These are phyloP conservation scores for Citropsis articulata DNA, from an alignment of 345 rosid genomes.

Conservation along the genomic window DNA sequence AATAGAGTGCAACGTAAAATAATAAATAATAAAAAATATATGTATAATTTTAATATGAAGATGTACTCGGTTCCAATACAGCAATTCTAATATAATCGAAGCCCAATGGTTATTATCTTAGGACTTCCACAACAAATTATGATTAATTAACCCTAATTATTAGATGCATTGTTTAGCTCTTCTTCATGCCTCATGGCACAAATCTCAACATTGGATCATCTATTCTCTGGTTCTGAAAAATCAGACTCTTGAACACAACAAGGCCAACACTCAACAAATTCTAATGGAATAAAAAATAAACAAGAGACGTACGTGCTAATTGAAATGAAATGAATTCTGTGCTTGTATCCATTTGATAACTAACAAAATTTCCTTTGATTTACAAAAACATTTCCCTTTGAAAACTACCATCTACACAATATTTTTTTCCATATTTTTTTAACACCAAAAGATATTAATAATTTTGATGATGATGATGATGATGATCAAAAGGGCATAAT, in stretches of 20 bases:
- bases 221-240: background rate
- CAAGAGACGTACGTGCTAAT: background rate
- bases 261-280: background rate
- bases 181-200: background rate
- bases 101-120: no score
- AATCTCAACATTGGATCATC: background rate
- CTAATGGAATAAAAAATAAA: background rate
- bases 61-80: no score
- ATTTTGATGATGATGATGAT: no score
- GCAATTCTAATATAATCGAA: no score
- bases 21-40: no score
- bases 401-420: background rate
- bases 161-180: background rate
- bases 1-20: rapidly evolving
- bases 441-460: background rate
- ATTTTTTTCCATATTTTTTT: background rate
- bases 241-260: background rate
- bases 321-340: slow-evolving; percentile 18
- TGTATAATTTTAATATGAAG: no score
- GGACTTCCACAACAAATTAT: no score
- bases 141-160: no score
- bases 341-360: slow-evolving; percentile 10
- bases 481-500: slow-evolving; percentile 79
- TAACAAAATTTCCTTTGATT: slow-evolving; percentile 50
- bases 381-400: slow-evolving; percentile 27